Evolutionary conservation across 1,284 basidiomycete genomes (phyloP).

Genomic region (Cryptococcus floricola): DNA sequence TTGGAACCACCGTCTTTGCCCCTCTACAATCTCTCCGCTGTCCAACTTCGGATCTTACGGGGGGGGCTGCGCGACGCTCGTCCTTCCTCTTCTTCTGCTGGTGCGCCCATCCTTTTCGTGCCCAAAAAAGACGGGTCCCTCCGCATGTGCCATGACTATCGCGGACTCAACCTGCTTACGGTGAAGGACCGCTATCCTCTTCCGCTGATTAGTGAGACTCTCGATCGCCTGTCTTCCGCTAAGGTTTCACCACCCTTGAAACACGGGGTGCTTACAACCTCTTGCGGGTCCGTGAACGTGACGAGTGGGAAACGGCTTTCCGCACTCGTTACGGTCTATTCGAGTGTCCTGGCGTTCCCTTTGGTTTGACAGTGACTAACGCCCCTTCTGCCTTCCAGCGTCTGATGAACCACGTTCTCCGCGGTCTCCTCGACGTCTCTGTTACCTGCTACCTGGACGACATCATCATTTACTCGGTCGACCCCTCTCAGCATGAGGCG

Average conservation of each 20-base stretch:
- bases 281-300: constrained; percentile 23
- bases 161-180: neutral
- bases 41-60: neutral
- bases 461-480: constrained; percentile 38
- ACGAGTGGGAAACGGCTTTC: constrained; percentile 39
- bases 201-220: constrained; percentile 19
- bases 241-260: constrained; percentile 40
- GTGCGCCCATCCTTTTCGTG: neutral
- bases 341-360: constrained; percentile 50
- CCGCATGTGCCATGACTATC: neutral
- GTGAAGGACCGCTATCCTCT: constrained; percentile 11
- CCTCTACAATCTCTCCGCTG: neutral
- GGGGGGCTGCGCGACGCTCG: neutral
- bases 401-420: constrained; percentile 36
- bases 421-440: constrained; percentile 30
- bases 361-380: constrained; percentile 51
- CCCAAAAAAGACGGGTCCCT: neutral
- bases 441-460: constrained; percentile 44
- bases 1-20: neutral
- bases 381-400: constrained; percentile 48
- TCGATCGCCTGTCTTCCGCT: constrained; percentile 35
- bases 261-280: constrained; percentile 35
- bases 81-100: neutral
- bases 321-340: constrained; percentile 42
- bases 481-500: too few species aligned